Evolutionary conservation across 192 early-diverging fungal genomes (phyloP).

Genomic region (Haplosporangium gracile): DNA sequence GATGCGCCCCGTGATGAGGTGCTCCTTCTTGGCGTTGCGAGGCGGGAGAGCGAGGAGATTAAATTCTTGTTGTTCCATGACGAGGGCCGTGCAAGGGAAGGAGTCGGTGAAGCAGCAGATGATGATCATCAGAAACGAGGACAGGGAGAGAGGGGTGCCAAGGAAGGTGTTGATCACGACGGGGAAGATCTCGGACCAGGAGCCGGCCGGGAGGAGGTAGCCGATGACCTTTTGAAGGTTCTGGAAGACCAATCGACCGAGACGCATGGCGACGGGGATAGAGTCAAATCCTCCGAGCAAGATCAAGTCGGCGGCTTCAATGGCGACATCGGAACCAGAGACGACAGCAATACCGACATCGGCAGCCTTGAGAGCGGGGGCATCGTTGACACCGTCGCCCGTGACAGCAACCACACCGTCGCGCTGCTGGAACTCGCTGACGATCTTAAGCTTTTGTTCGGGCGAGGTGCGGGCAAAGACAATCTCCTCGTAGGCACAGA

Average conservation of each 20-base stretch:
- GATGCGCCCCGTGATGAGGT: conserved; percentile 75
- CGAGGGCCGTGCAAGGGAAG: conserved; percentile 75
- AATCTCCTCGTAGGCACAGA: conserved; percentile 79
- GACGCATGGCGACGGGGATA: conserved; percentile 77
- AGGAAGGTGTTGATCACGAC: conserved; percentile 84
- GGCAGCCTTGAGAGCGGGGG: conserved; percentile 91
- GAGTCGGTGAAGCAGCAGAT: conserved; percentile 68
- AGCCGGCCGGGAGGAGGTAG: conserved; percentile 85
- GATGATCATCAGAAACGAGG: conserved; percentile 79
- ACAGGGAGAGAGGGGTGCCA: conserved; percentile 84
- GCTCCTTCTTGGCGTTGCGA: conserved; percentile 77
- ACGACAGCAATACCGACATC: conserved; percentile 94
- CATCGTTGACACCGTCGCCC: conserved; percentile 95
- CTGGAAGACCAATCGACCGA: conserved; percentile 87
- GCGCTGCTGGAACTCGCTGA: conserved; percentile 82
- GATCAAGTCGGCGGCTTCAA: conserved; percentile 77
- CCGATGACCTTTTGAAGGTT: conserved; percentile 91
- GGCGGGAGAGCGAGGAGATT: conserved; percentile 81
- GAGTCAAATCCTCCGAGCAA: conserved; percentile 64
- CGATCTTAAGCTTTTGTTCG: conserved; percentile 79
- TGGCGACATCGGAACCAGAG: conserved; percentile 84
- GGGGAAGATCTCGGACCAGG: conserved; percentile 81
- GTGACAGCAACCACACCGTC: conserved; percentile 86
- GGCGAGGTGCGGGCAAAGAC: conserved; percentile 93
- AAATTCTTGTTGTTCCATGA: conserved; percentile 84